A percentile compares a stretch with the other conserved stretches of the same genome.
phyloP scores from a whole-genome alignment of 805 yeast species.

The Lachancea lanzarotensis region DNA sequence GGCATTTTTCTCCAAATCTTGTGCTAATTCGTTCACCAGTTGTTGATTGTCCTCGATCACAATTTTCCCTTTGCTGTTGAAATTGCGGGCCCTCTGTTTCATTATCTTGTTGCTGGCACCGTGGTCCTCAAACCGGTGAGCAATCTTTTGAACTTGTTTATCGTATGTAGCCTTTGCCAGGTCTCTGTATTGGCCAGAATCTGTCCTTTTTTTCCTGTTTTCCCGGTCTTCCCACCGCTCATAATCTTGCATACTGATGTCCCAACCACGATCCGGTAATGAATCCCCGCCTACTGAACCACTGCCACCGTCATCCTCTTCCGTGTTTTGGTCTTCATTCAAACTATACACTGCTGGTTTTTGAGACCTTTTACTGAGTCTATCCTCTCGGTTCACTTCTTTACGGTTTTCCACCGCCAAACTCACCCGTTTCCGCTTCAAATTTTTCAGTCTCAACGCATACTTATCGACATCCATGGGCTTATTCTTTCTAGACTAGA shows the following conservation, averaged over 20 bases:
- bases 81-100: neutral
- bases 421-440: constrained; percentile 16
- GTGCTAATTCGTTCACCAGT: constrained; percentile 17
- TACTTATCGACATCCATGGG: constrained; percentile 12
- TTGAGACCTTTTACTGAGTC: constrained; percentile 4
- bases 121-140: neutral
- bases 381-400: constrained; percentile 14
- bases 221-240: constrained; percentile 18
- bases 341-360: constrained; percentile 26
- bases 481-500: neutral
- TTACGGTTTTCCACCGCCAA: constrained; percentile 20
- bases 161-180: constrained; percentile 28
- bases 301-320: neutral
- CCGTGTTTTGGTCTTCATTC: constrained; percentile 7
- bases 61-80: constrained; percentile 13
- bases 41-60: constrained; percentile 16
- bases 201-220: constrained; percentile 6
- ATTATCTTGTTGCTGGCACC: neutral
- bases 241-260: constrained; percentile 22
- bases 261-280: constrained; percentile 8
- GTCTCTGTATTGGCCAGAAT: constrained; percentile 12
- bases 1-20: constrained; percentile 16
- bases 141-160: constrained; percentile 20
- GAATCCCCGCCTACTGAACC: neutral
- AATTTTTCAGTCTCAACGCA: constrained; percentile 13